Base-by-base conservation (phyloP, 2,329 filamentous ascomycete genomes). In the Talaromyces rugulosus region DNA sequence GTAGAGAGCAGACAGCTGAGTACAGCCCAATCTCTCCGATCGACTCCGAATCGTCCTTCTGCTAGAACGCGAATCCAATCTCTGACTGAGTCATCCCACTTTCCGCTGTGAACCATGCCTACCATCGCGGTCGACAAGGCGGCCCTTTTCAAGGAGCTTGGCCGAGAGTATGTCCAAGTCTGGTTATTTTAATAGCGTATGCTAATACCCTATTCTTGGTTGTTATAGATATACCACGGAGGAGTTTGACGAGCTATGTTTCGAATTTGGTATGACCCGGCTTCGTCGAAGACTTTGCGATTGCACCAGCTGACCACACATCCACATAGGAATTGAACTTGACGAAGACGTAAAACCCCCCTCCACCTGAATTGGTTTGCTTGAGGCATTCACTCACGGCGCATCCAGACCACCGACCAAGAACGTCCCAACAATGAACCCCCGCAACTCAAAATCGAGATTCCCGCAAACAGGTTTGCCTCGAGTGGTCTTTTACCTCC, bases 51-150 rank as follows among this genome's bases (percentile, higher is more conserved):
- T 40, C 36, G 27, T 18, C n/a, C 18, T 4, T 4, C 44, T 51
- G 18, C 27, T 28, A 18, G 18, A 11, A 23, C 18, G 44, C 27
- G 44, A 23, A 14, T 16, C 5, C 18, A 40, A 14, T 28, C 23
- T 34, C 34, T 47, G 23, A 44, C 57, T 50, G 44, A 34, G 42
- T 52, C 60, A 62, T 62, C 60, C 60, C 60, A 56, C 60, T 44
- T 59, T 33, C 57, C 61, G 57, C 55, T 28, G 12, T 47, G 42
- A 78, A 86, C 76, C 64, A 97, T 97, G 95, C 95, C 95, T 80
- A 99, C 95, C 75, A 97, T 99, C 71, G 85, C 89, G 70, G 93
- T 98, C 71, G 91, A 98, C 83, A 99, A 98, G 83, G 93, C 92
- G 72, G 91, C 89, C 74, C 91, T 99, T 75, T 98, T 90, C 84